phyloP scores from a whole-genome alignment of 495 filamentous ascomycete genomes.

The Trichoderma parareesei region DNA sequence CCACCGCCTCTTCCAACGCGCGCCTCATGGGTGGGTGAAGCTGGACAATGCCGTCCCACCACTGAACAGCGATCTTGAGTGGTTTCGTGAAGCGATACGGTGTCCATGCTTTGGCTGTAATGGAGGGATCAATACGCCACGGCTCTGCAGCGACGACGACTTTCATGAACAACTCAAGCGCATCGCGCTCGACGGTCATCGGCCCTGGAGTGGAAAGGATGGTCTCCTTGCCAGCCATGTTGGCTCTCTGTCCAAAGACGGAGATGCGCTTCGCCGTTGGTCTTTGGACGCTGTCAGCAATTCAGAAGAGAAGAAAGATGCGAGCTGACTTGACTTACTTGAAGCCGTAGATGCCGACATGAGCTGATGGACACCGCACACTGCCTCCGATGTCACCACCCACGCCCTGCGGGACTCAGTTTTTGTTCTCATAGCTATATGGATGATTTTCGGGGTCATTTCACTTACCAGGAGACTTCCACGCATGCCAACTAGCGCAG shows the following conservation, averaged over 20 bases:
- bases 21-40: slow-evolving; percentile 2
- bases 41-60: slow-evolving; percentile 3
- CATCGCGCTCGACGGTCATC: slow-evolving; percentile 22
- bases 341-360: slow-evolving; percentile 41
- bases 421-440: neutral
- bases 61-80: slow-evolving; percentile 4
- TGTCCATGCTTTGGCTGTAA: slow-evolving; percentile 53
- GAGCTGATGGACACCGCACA: slow-evolving; percentile 56
- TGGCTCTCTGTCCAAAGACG: slow-evolving; percentile 28
- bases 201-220: slow-evolving; percentile 37
- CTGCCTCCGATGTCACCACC: slow-evolving; percentile 65
- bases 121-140: slow-evolving; percentile 48
- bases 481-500: slow-evolving; percentile 38
- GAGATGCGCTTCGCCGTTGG: slow-evolving; percentile 49
- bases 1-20: neutral
- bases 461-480: slow-evolving; percentile 30
- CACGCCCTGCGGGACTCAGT: slow-evolving; percentile 35
- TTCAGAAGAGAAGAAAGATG: no score
- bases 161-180: slow-evolving; percentile 53
- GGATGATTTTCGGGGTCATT: neutral
- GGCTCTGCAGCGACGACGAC: slow-evolving; percentile 47
- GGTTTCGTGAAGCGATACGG: slow-evolving; percentile 20
- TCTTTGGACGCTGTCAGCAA: slow-evolving; percentile 9
- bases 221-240: slow-evolving; percentile 17
- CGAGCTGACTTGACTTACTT: neutral